A percentile compares a stretch with the other conserved stretches of the same genome.
phyloP scores from a whole-genome alignment of 371 early-diverging fungal species.

The Syncephalastrum sp. region DNA sequence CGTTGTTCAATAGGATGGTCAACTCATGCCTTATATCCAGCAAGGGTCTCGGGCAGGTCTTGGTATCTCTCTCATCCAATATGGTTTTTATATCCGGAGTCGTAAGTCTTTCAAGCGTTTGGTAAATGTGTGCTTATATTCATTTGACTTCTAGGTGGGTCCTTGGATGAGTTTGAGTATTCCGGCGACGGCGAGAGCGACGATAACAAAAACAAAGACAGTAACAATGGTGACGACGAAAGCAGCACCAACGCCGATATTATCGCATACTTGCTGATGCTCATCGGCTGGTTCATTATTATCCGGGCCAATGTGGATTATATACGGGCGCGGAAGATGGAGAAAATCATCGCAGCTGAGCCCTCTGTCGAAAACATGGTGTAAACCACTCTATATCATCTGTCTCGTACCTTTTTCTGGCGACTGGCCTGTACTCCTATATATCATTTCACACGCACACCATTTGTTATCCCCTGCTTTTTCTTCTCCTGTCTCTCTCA shows the following conservation, averaged over 20 bases:
- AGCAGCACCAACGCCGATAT: slow-evolving; percentile 30
- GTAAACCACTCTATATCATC: slow-evolving; percentile 5
- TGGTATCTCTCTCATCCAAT: slow-evolving; percentile 56
- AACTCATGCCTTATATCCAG: slow-evolving; percentile 18
- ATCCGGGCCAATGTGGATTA: slow-evolving; percentile 55
- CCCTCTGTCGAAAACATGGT: slow-evolving; percentile 32
- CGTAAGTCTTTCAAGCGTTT: slow-evolving; percentile 22
- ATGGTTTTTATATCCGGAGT: slow-evolving; percentile 54
- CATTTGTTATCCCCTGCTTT: neutral
- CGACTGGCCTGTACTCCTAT: no score
- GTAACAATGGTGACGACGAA: slow-evolving; percentile 19
- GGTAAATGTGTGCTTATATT: neutral
- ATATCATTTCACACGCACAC: no score
- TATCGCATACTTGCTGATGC: slow-evolving; percentile 50
- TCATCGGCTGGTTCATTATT: slow-evolving; percentile 60
- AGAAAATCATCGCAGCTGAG: slow-evolving; percentile 42
- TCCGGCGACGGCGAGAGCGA: slow-evolving; percentile 23
- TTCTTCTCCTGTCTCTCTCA: neutral
- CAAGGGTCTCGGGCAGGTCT: slow-evolving; percentile 61
- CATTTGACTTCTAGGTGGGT: slow-evolving; percentile 38
- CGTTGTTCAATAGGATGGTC: neutral
- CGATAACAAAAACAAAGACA: slow-evolving; percentile 16
- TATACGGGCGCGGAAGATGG: slow-evolving; percentile 49
- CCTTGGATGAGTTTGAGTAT: slow-evolving; percentile 38
- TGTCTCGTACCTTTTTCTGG: neutral